Conservation (phyloP, 306 rosid species). For the Chamaecrista fasciculata region DNA sequence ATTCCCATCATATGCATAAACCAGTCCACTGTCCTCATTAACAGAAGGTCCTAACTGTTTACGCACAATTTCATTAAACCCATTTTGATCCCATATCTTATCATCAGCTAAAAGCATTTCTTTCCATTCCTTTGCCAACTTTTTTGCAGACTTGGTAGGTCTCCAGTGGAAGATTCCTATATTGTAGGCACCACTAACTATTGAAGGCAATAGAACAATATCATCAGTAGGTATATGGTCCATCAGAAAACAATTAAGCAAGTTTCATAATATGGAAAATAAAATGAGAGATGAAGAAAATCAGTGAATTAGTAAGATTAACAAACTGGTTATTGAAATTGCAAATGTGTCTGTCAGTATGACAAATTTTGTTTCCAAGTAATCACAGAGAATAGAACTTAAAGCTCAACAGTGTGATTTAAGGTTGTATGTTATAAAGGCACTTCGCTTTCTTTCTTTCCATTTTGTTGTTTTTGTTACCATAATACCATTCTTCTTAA, state of each 20-base stretch:
- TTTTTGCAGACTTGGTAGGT: constrained; percentile 78
- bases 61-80: constrained; percentile 71
- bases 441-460: not conserved
- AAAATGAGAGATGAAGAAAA: not conserved
- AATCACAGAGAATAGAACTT: not conserved
- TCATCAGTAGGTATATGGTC: constrained; percentile 15
- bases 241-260: not conserved
- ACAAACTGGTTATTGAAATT: not conserved
- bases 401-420: not conserved
- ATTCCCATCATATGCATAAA: constrained; percentile 84
- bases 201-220: constrained; percentile 22
- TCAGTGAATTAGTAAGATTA: not conserved
- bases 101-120: constrained; percentile 76
- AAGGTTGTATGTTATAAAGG: constrained; percentile 7
- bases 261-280: not conserved
- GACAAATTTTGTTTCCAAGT: not conserved
- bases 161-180: constrained; percentile 98
- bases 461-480: not conserved
- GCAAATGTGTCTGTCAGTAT: not conserved
- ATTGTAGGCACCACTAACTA: constrained; percentile 84
- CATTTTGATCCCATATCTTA: constrained; percentile 93
- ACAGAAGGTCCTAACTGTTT: constrained; percentile 76
- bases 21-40: constrained; percentile 72
- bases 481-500: constrained; percentile 4
- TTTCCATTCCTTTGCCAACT: constrained; percentile 87